Percentiles rank a stretch among this genome's conserved stretches.
phyloP scores from a whole-genome alignment of 2,329 filamentous ascomycete genomes.

The Aureobasidium leucospermi region DNA sequence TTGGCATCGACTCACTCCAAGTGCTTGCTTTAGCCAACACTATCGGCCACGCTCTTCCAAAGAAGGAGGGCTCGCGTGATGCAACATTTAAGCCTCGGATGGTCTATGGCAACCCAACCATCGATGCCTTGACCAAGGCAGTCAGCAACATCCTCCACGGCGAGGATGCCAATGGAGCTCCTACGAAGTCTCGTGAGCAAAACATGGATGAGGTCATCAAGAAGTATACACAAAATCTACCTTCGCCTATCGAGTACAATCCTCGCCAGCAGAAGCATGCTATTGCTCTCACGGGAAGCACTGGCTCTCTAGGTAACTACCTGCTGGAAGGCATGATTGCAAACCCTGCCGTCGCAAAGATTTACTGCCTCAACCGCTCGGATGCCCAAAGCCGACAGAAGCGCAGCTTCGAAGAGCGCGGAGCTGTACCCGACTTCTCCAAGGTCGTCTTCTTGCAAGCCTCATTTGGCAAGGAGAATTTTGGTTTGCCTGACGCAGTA shows the following conservation, averaged over 20 bases:
- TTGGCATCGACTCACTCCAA: slow-evolving; percentile 30
- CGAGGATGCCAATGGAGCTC: slow-evolving; percentile 14
- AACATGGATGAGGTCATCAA: slow-evolving; percentile 25
- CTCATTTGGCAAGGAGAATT: slow-evolving; percentile 20
- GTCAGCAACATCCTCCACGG: slow-evolving; percentile 8
- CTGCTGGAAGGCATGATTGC: slow-evolving; percentile 25
- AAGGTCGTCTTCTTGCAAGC: slow-evolving; percentile 22
- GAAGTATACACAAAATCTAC: slow-evolving; percentile 24
- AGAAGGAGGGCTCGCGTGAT: slow-evolving; percentile 14
- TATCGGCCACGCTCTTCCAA: slow-evolving; percentile 19
- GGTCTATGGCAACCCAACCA: slow-evolving; percentile 27
- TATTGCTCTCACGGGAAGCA: slow-evolving; percentile 30
- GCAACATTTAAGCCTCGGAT: slow-evolving; percentile 23
- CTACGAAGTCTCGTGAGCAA: slow-evolving; percentile 17
- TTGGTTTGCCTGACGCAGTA: slow-evolving; percentile 21
- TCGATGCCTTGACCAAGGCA: slow-evolving; percentile 21
- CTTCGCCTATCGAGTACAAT: slow-evolving; percentile 1
- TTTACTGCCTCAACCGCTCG: slow-evolving; percentile 27
- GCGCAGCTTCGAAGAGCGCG: slow-evolving; percentile 19
- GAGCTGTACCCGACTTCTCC: slow-evolving; percentile 20
- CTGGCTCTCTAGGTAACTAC: slow-evolving; percentile 30
- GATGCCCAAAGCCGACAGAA: slow-evolving; percentile 21
- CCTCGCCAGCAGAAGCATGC: slow-evolving; percentile 16
- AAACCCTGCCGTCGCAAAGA: slow-evolving; percentile 20
- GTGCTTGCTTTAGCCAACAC: slow-evolving; percentile 21